These are phyloP conservation scores for Metschnikowia drakensbergensis DNA, from an alignment of 805 yeast genomes.

Conservation along the genomic window DNA sequence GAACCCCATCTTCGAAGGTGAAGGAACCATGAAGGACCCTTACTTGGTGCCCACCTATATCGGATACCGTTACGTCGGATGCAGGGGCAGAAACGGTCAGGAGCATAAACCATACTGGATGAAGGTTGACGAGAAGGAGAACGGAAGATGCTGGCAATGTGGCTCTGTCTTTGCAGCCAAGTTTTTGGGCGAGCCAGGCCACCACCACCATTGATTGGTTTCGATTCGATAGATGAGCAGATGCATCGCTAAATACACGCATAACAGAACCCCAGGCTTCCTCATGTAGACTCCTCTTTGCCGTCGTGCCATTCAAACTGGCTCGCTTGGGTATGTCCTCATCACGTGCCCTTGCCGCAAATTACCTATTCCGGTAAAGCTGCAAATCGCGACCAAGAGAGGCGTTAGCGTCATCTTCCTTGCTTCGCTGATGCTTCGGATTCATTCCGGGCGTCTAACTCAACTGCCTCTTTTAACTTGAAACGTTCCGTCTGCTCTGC, in stretches of 20 bases:
- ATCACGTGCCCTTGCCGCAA: constrained; percentile 1
- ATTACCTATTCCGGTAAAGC: constrained; percentile 3
- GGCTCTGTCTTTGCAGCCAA: constrained; percentile 91
- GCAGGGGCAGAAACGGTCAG: constrained; percentile 94
- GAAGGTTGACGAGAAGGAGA: constrained; percentile 76
- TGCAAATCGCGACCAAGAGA: constrained; percentile 1
- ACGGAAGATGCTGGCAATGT: constrained; percentile 98
- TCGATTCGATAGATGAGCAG: neutral
- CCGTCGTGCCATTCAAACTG: too few species aligned
- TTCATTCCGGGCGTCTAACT: too few species aligned
- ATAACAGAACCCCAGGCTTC: neutral
- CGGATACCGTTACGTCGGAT: constrained; percentile 92
- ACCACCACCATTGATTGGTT: constrained; percentile 45
- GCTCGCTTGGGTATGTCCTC: too few species aligned
- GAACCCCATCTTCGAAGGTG: constrained; percentile 84
- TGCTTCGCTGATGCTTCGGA: neutral
- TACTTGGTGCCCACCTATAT: constrained; percentile 85
- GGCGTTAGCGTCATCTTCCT: too few species aligned
- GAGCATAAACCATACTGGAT: constrained; percentile 91
- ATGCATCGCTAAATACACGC: constrained; percentile 6
- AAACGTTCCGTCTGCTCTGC: too few species aligned
- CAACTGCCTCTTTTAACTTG: too few species aligned
- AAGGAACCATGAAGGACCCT: constrained; percentile 88
- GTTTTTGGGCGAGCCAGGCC: constrained; percentile 77
- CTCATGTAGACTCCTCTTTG: too few species aligned